Conservation (phyloP, 78 protist species). For the Dictyostelium intermedium region DNA sequence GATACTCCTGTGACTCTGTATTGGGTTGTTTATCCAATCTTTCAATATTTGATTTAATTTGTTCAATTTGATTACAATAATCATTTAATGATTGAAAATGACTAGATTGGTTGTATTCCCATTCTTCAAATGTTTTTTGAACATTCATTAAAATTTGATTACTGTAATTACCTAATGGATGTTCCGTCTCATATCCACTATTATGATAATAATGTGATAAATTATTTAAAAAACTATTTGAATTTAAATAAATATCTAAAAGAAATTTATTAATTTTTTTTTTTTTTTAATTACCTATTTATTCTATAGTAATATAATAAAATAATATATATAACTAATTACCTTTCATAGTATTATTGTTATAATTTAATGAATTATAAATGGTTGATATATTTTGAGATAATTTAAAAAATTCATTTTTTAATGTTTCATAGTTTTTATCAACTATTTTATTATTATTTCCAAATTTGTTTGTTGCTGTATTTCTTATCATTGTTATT, state of each 20-base stretch:
- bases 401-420: slow-evolving; percentile 4
- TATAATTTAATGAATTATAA: neutral
- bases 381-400: neutral
- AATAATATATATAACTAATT: too few species aligned
- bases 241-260: slow-evolving; percentile 1
- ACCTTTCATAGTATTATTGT: slow-evolving; percentile 11
- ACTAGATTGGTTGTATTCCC: neutral
- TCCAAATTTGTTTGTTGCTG: neutral
- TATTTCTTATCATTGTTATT: neutral
- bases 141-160: neutral
- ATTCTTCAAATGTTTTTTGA: neutral
- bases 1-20: neutral
- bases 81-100: neutral
- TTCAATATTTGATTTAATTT: neutral
- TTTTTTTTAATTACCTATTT: too few species aligned
- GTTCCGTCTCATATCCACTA: neutral
- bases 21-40: neutral
- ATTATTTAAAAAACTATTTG: slow-evolving; percentile 8
- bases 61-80: neutral
- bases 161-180: neutral
- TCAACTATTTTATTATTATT: neutral
- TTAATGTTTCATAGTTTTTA: neutral
- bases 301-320: too few species aligned
- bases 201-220: neutral
- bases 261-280: neutral